phyloP scores from a whole-genome alignment of 768 basidiomycete genomes.

The Pholiota molesta region DNA sequence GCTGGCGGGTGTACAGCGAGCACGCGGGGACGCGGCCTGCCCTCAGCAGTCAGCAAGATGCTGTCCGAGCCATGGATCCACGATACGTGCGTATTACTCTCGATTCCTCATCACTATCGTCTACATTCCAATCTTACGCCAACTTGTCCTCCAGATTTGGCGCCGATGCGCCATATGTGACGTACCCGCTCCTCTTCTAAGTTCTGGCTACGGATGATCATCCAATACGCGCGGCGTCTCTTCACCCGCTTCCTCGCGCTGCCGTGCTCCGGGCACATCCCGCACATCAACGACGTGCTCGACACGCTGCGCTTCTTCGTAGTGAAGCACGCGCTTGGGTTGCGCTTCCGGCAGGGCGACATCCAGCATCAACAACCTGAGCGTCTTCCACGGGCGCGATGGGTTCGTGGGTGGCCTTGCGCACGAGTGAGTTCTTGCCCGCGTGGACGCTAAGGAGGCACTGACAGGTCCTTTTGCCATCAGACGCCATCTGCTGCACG shows the following conservation, averaged over 20 bases:
- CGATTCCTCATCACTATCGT: background rate
- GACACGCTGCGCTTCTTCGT: slow-evolving; percentile 47
- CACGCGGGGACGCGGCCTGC: slow-evolving; percentile 50
- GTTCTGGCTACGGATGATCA: slow-evolving; percentile 45
- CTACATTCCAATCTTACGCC: too few relatives aligned
- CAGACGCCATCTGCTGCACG: slow-evolving; percentile 40
- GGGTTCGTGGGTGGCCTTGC: slow-evolving; percentile 39
- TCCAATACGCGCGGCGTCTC: slow-evolving; percentile 47
- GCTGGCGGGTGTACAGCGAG: slow-evolving; percentile 48
- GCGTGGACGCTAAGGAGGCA: too few relatives aligned
- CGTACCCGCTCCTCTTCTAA: slow-evolving; percentile 37
- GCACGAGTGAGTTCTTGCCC: slow-evolving; percentile 34
- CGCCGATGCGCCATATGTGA: background rate
- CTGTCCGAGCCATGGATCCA: slow-evolving; percentile 47
- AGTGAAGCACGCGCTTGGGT: slow-evolving; percentile 49
- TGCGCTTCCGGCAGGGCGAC: slow-evolving; percentile 52
- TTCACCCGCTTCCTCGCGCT: slow-evolving; percentile 45
- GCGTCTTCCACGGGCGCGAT: slow-evolving; percentile 48
- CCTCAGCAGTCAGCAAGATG: slow-evolving; percentile 38
- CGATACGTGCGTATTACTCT: slow-evolving; percentile 32
- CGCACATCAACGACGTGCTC: slow-evolving; percentile 44
- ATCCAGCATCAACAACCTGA: slow-evolving; percentile 51
- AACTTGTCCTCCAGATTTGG: too few relatives aligned
- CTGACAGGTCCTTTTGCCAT: too few relatives aligned
- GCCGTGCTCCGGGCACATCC: slow-evolving; percentile 39